These are phyloP conservation scores for Rutstroemia sp. DNA, from an alignment of 2,329 filamentous ascomycete species.

Conservation along the genomic window DNA sequence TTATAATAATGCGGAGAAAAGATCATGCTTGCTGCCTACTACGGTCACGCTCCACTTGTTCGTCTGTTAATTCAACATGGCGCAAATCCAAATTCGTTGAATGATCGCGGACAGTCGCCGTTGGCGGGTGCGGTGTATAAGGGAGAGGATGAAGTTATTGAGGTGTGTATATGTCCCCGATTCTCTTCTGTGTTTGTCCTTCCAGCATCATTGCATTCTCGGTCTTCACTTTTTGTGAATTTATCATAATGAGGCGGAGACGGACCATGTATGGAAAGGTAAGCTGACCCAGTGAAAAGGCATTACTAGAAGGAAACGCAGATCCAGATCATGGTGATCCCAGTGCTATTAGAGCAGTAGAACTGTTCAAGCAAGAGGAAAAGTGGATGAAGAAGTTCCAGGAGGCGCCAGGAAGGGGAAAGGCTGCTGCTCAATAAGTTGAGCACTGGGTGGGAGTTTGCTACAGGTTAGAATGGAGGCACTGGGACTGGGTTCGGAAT, in stretches of 20 bases:
- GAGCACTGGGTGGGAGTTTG: no score
- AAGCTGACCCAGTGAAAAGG: constrained; percentile 17
- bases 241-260: neutral
- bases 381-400: constrained; percentile 44
- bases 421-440: constrained; percentile 23
- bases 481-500: no score
- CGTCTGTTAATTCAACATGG: constrained; percentile 52
- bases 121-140: constrained; percentile 69
- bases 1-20: constrained; percentile 20
- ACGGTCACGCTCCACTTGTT: constrained; percentile 56
- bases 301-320: constrained; percentile 43
- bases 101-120: constrained; percentile 61
- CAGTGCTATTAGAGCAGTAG: constrained; percentile 41
- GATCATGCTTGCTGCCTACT: constrained; percentile 68
- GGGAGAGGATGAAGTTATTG: constrained; percentile 56
- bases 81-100: constrained; percentile 60
- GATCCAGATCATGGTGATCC: constrained; percentile 46
- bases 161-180: constrained; percentile 31
- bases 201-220: constrained; percentile 30
- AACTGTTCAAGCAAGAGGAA: constrained; percentile 45
- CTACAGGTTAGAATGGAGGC: no score
- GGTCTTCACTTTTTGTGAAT: constrained; percentile 87
- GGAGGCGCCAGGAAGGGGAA: constrained; percentile 40
- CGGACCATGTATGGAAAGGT: neutral
- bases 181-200: neutral